Evolutionary conservation across 805 yeast genomes (phyloP).

Genomic region (Starmerella stellata): DNA sequence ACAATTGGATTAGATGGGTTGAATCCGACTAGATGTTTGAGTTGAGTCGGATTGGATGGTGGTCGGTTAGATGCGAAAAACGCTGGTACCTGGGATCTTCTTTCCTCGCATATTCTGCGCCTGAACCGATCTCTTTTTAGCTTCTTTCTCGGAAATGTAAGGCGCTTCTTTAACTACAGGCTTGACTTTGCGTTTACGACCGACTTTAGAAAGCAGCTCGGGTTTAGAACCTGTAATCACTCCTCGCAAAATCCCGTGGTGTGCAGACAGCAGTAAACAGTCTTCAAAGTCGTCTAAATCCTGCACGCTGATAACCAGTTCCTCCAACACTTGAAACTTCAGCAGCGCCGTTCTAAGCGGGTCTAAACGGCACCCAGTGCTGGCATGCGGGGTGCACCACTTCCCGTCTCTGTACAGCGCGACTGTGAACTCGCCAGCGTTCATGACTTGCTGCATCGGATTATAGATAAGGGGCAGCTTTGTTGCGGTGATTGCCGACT

Average conservation of each 20-base stretch:
- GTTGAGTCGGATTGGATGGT: too few relatives aligned
- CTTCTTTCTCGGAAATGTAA: not conserved
- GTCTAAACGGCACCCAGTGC: slow-evolving; percentile 4
- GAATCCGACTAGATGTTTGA: too few relatives aligned
- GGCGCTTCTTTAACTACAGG: not conserved
- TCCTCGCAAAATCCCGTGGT: not conserved
- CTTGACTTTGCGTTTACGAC: not conserved
- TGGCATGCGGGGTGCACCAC: slow-evolving; percentile 8
- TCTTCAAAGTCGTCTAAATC: slow-evolving; percentile 2
- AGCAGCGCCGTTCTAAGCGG: slow-evolving; percentile 8
- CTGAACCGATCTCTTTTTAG: not conserved
- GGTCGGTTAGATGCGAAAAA: not conserved
- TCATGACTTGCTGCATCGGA: slow-evolving; percentile 4
- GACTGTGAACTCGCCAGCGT: slow-evolving; percentile 6
- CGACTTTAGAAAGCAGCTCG: not conserved
- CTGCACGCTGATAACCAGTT: not conserved
- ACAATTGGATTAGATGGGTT: too few relatives aligned
- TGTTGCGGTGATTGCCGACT: not conserved
- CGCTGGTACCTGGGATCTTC: slow-evolving; percentile 2
- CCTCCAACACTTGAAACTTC: slow-evolving; percentile 1
- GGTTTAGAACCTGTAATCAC: slow-evolving; percentile 1
- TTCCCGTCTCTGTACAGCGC: slow-evolving; percentile 2
- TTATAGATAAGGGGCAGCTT: slow-evolving; percentile 4
- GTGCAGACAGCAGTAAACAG: slow-evolving; percentile 4
- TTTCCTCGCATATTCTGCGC: slow-evolving; percentile 1